These are phyloP conservation scores for Tolypocladium album DNA, from an alignment of 2,329 filamentous ascomycete species.

Conservation along the genomic window DNA sequence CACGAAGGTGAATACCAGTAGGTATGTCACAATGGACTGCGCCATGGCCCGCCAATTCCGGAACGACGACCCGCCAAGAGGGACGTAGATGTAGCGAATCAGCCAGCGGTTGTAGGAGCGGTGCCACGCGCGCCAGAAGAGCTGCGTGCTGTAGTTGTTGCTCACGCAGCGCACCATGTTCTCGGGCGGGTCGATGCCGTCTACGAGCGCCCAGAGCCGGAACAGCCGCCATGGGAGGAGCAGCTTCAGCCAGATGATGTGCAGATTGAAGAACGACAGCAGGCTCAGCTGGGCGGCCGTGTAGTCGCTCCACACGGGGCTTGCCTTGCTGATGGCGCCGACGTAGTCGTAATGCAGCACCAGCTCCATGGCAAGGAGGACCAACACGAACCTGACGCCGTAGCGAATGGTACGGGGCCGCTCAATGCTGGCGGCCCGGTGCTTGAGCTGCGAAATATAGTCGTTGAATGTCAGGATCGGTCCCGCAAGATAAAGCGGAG, in stretches of 20 bases:
- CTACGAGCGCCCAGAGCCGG: constrained; percentile 85
- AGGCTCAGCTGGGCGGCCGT: constrained; percentile 80
- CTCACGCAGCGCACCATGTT: constrained; percentile 97
- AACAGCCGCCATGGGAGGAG: constrained; percentile 97
- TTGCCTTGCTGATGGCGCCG: constrained; percentile 76
- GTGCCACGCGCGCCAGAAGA: constrained; percentile 97
- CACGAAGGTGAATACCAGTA: constrained; percentile 89
- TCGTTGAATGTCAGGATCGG: constrained; percentile 98
- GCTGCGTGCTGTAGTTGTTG: constrained; percentile 82
- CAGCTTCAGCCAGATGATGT: constrained; percentile 96
- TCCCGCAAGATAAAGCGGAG: constrained; percentile 83
- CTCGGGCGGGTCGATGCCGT: constrained; percentile 89
- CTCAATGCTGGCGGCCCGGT: constrained; percentile 62
- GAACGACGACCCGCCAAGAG: constrained; percentile 63
- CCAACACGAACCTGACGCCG: constrained; percentile 68
- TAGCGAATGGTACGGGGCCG: constrained; percentile 65
- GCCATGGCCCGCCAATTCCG: constrained; percentile 33
- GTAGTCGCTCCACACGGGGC: constrained; percentile 72
- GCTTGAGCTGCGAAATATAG: constrained; percentile 78
- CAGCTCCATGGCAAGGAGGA: constrained; percentile 81
- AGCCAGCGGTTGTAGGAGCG: constrained; percentile 92
- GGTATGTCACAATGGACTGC: constrained; percentile 61
- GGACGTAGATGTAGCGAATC: constrained; percentile 86
- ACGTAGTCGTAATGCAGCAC: constrained; percentile 89
- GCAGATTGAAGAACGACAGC: constrained; percentile 90